A percentile compares a stretch with the other conserved stretches of the same genome.
phyloP scores from a whole-genome alignment of 345 rosid species.

The Brassica juncea region DNA sequence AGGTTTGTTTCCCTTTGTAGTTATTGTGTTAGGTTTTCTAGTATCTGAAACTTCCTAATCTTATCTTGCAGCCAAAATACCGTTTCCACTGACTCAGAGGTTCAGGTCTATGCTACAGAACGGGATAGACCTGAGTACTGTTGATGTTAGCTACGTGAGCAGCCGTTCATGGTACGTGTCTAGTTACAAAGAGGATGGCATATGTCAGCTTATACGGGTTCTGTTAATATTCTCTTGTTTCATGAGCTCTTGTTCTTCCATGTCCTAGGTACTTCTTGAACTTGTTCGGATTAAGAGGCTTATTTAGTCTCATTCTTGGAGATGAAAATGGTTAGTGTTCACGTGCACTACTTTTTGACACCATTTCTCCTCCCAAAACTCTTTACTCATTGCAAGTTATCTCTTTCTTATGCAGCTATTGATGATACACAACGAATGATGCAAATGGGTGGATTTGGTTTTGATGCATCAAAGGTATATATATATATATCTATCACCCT shows the following conservation, averaged over 20 bases:
- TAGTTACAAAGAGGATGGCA: not conserved
- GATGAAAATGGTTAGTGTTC: not conserved
- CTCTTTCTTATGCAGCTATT: conserved; percentile 55
- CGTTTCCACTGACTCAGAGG: not conserved
- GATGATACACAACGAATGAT: conserved; percentile 94
- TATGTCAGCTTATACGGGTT: not conserved
- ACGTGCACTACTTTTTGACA: not conserved
- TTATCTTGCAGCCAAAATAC: not conserved
- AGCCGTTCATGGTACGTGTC: not conserved
- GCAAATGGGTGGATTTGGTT: conserved; percentile 99
- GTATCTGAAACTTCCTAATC: not conserved
- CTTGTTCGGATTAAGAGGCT: not conserved
- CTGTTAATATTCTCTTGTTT: not conserved
- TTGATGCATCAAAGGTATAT: conserved; percentile 77
- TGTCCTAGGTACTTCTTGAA: not conserved
- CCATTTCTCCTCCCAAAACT: not conserved
- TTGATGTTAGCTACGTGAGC: not conserved
- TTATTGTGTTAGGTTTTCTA: not conserved
- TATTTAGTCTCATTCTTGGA: not conserved
- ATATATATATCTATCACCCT: conserved; percentile 33
- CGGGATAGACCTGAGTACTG: not conserved
- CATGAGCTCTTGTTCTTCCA: not conserved
- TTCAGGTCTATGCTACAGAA: not conserved
- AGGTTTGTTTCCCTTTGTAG: not conserved
- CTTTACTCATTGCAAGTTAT: conserved; percentile 5